phyloP scores from a whole-genome alignment of 352 stramenopile species.

The Globisporangium emineosum region DNA sequence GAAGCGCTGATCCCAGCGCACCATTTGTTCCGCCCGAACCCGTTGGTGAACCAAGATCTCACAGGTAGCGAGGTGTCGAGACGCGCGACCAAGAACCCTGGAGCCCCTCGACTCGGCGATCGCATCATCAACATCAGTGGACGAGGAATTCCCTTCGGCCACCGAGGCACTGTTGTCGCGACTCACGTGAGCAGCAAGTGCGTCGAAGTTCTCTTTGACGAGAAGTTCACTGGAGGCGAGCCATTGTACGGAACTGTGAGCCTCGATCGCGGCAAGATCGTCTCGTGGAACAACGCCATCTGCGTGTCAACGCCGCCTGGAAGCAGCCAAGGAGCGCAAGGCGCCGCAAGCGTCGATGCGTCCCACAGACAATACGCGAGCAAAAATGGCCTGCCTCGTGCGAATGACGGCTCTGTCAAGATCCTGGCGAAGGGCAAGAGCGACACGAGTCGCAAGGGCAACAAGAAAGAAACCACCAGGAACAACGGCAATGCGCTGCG shows the following conservation, averaged over 20 bases:
- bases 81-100: slow-evolving; percentile 52
- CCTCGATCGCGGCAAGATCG: slow-evolving; percentile 94
- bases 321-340: background rate
- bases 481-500: background rate
- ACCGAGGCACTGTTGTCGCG: slow-evolving; percentile 96
- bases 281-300: slow-evolving; percentile 90
- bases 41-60: slow-evolving; percentile 77
- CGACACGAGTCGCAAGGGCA: background rate
- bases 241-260: slow-evolving; percentile 93
- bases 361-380: slow-evolving; percentile 15
- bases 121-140: slow-evolving; percentile 97
- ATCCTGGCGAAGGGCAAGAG: slow-evolving; percentile 8
- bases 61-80: slow-evolving; percentile 61
- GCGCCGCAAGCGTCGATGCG: slow-evolving; percentile 5
- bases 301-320: slow-evolving; percentile 55
- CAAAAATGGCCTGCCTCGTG: slow-evolving; percentile 12
- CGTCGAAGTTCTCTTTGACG: slow-evolving; percentile 97
- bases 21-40: slow-evolving; percentile 75
- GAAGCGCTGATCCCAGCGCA: slow-evolving; percentile 36
- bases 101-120: slow-evolving; percentile 92
- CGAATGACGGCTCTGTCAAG: slow-evolving; percentile 14
- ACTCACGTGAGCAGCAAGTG: slow-evolving; percentile 95
- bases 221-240: slow-evolving; percentile 96
- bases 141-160: slow-evolving; percentile 95
- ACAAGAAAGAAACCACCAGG: background rate